A percentile compares a stretch with the other conserved stretches of the same genome.
Conservation (phyloP, 2,329 filamentous ascomycete species). For the Xylaria sp. region DNA sequence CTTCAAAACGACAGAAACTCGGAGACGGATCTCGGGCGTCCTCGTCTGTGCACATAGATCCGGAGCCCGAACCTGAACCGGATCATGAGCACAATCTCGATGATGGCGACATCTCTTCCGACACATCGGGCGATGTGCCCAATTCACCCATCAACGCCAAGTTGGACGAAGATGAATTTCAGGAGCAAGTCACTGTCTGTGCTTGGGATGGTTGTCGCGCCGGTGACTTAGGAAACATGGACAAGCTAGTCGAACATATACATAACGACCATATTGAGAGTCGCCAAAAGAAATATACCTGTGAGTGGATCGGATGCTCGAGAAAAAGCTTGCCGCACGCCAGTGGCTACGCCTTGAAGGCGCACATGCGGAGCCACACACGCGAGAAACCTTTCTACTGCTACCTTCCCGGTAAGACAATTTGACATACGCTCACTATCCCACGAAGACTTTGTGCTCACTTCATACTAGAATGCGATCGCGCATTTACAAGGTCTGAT, state of each 20-base stretch:
- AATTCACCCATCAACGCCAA: conserved; percentile 74
- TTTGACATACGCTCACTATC: neutral
- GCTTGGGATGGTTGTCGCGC: conserved; percentile 79
- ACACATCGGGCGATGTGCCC: conserved; percentile 87
- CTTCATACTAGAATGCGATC: conserved; percentile 81
- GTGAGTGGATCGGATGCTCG: conserved; percentile 92
- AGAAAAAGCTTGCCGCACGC: conserved; percentile 92
- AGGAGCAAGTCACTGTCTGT: conserved; percentile 81
- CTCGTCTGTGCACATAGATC: conserved; percentile 61
- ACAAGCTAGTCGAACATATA: conserved; percentile 81
- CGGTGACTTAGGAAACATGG: conserved; percentile 81
- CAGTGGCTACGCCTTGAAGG: conserved; percentile 93
- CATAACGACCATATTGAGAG: conserved; percentile 95
- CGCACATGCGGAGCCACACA: conserved; percentile 97
- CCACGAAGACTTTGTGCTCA: conserved; percentile 25
- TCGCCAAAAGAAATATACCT: conserved; percentile 96
- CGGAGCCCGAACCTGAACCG: conserved; percentile 60
- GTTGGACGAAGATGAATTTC: conserved; percentile 77
- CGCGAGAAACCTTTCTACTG: conserved; percentile 99
- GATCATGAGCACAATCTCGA: conserved; percentile 55
- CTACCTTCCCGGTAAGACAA: conserved; percentile 80
- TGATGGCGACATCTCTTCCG: conserved; percentile 81
- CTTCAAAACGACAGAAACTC: conserved; percentile 52
- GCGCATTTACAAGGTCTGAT: conserved; percentile 94
- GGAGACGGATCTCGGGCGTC: conserved; percentile 53